phyloP scores from a whole-genome alignment of 1,284 basidiomycete genomes.

The Fomitopsis palustris region DNA sequence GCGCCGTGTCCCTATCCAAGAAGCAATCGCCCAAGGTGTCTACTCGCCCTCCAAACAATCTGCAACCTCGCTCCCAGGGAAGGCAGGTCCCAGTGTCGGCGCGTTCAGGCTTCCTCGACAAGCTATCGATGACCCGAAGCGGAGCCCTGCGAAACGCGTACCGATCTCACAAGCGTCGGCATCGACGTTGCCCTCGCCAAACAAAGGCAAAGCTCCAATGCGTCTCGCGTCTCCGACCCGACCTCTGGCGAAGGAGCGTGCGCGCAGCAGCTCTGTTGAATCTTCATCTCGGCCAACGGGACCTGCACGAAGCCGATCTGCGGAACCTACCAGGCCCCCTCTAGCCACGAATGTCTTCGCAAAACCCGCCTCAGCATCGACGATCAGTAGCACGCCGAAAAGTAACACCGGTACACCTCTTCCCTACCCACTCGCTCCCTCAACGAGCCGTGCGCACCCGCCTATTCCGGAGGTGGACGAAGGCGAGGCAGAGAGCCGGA shows the following conservation, averaged over 20 bases:
- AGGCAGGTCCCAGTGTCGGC: slow-evolving; percentile 10
- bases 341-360: neutral
- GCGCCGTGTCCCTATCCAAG: slow-evolving; percentile 51
- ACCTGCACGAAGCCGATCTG: slow-evolving; percentile 28
- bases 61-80: neutral
- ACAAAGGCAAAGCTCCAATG: slow-evolving; percentile 15
- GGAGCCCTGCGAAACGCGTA: slow-evolving; percentile 59
- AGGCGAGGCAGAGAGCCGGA: slow-evolving; percentile 2
- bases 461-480: slow-evolving; percentile 29
- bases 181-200: slow-evolving; percentile 14
- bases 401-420: slow-evolving; percentile 9
- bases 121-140: slow-evolving; percentile 33
- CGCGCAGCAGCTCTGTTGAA: slow-evolving; percentile 35
- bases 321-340: slow-evolving; percentile 15
- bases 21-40: slow-evolving; percentile 45
- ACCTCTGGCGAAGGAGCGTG: slow-evolving; percentile 11
- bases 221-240: slow-evolving; percentile 15
- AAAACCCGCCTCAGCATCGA: neutral
- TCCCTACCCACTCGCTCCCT: slow-evolving; percentile 20
- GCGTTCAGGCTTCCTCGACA: slow-evolving; percentile 30
- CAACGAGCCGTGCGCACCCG: slow-evolving; percentile 12
- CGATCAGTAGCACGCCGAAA: neutral
- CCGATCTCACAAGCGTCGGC: slow-evolving; percentile 30
- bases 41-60: slow-evolving; percentile 42
- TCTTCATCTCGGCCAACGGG: slow-evolving; percentile 24